These are phyloP conservation scores for Bipolaris cookei DNA, from an alignment of 2,329 filamentous ascomycete genomes.

Conservation along the genomic window DNA sequence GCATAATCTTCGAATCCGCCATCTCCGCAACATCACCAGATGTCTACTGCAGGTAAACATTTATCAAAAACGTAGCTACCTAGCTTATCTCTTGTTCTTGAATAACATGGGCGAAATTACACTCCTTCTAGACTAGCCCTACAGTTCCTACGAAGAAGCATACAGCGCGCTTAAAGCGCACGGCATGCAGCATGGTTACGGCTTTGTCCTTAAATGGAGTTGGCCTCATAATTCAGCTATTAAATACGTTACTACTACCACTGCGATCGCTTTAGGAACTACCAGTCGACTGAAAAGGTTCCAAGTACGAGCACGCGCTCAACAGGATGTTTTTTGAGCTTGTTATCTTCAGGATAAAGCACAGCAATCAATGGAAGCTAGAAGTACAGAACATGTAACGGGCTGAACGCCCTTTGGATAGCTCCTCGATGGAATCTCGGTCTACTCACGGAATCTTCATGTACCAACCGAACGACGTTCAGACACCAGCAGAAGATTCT, in stretches of 20 bases:
- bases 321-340: slow-evolving; percentile 19
- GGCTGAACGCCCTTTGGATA: too few relatives aligned
- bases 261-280: not conserved
- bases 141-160: slow-evolving; percentile 22
- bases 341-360: slow-evolving; percentile 18
- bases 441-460: too few relatives aligned
- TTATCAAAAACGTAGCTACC: not conserved
- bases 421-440: too few relatives aligned
- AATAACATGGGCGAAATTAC: slow-evolving; percentile 14
- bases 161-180: slow-evolving; percentile 21
- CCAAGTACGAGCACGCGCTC: too few relatives aligned
- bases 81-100: slow-evolving; percentile 2
- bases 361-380: slow-evolving; percentile 14
- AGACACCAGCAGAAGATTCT: too few relatives aligned
- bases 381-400: slow-evolving; percentile 15
- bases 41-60: not conserved
- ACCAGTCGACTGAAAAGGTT: slow-evolving; percentile 10
- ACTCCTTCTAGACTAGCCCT: slow-evolving; percentile 15
- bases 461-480: too few relatives aligned
- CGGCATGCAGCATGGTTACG: slow-evolving; percentile 21
- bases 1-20: slow-evolving; percentile 15
- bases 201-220: slow-evolving; percentile 23
- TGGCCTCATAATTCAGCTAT: slow-evolving; percentile 16
- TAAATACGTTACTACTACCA: slow-evolving; percentile 21
- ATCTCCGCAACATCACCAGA: slow-evolving; percentile 5